Conservation (phyloP, 805 yeast genomes). For the Cyberlindnera americana region DNA sequence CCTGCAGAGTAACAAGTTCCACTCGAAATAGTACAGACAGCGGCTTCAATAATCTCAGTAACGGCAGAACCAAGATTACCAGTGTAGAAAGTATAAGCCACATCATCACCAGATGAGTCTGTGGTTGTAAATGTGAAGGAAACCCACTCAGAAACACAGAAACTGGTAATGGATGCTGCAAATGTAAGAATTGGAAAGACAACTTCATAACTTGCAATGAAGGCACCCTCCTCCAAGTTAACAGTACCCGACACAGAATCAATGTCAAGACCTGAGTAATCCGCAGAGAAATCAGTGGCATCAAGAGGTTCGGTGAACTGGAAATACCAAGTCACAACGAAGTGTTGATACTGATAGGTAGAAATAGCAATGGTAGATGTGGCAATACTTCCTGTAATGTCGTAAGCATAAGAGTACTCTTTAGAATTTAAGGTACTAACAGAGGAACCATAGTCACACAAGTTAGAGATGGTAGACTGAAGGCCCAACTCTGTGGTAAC, state of each 20-base stretch:
- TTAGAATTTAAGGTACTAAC: conserved; percentile 1
- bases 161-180: background rate
- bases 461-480: background rate
- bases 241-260: conserved; percentile 11
- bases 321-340: conserved; percentile 20
- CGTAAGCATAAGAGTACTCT: conserved; percentile 2
- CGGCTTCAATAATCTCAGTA: background rate
- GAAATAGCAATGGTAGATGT: background rate
- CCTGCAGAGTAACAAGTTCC: conserved; percentile 8
- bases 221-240: conserved; percentile 18
- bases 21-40: conserved; percentile 11
- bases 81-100: conserved; percentile 17
- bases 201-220: conserved; percentile 11
- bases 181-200: conserved; percentile 2
- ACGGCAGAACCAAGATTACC: conserved; percentile 17
- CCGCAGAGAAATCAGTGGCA: conserved; percentile 14
- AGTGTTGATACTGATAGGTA: background rate
- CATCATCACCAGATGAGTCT: conserved; percentile 3
- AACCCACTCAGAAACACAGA: conserved; percentile 10
- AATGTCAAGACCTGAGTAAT: conserved; percentile 8
- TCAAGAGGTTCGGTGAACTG: conserved; percentile 10
- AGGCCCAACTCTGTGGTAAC: conserved; percentile 1
- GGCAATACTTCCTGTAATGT: background rate
- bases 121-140: conserved; percentile 7
- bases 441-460: conserved; percentile 2